Base-by-base conservation (phyloP, 1,284 basidiomycete species). In the Ustilago lituana region DNA sequence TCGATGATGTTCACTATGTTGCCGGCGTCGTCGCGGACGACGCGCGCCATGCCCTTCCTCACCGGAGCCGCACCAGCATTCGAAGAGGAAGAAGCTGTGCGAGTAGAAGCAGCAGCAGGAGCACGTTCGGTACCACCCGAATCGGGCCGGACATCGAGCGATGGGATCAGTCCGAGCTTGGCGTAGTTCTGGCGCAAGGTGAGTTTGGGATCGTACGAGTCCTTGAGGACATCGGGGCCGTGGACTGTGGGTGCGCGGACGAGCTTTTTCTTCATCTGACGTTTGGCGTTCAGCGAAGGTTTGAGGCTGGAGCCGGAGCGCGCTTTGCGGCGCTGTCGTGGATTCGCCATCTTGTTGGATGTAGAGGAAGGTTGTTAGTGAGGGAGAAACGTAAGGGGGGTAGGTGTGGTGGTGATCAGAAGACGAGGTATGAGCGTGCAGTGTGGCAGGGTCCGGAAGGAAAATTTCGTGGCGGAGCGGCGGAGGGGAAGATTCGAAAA, bases 111-210 rank as follows among this genome's bases (percentile, higher is more conserved):
- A 4, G 57, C 3, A 3, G 35, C 12, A 2, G 47, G 5, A 12
- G 48, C 7, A 3, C 44, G 56, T 32, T 75, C 75, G 3, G 54
- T 37, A 8, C 75, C 75, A 15, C 75, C 75, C 0, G 67, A 47
- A 29, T 73, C 59, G 6, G 66, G 53, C 27, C 50, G 26, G 0
- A 55, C 63, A 27, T 48, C 62, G 5, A 77, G 54, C 19, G 58
- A 46, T 1, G 88, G 86, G 9, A 88, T 84, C 24, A 94, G 86
- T 15, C 92, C 92, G 49, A 94, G 85, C 19, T 88, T 86, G 73
- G 88, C 86, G 82, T 94, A 94, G 83, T 97, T 98, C 87, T 97
- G 94, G 72, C 88, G 87, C 23, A 95, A 89, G 7, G 94, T 98
- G 85, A 92, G 93, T 62, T 85, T 86, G 73, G 88, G 88, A 83